These are phyloP conservation scores for Penicillium coprophilum DNA, from an alignment of 495 filamentous ascomycete genomes.

Conservation along the genomic window DNA sequence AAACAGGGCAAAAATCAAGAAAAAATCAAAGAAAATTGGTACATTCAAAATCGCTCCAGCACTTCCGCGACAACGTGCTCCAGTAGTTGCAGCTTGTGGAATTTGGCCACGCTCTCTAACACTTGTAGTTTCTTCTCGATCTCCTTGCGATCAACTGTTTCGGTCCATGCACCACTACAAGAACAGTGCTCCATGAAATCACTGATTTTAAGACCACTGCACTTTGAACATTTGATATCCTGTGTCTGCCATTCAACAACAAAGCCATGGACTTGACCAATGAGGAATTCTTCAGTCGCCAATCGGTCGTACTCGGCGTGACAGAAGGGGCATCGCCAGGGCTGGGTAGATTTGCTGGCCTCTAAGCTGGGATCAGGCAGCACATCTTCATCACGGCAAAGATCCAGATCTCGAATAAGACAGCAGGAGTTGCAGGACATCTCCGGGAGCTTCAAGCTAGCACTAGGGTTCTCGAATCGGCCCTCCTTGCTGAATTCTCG, in stretches of 20 bases:
- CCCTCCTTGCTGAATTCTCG: constrained; percentile 90
- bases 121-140: constrained; percentile 65
- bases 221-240: constrained; percentile 78
- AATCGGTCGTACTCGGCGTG: constrained; percentile 70
- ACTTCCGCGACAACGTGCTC: constrained; percentile 69
- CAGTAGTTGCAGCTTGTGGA: constrained; percentile 80
- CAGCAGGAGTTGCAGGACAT: constrained; percentile 86
- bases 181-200: constrained; percentile 97
- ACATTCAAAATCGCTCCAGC: constrained; percentile 21
- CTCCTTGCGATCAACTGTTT: constrained; percentile 68
- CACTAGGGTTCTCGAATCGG: constrained; percentile 81
- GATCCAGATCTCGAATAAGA: constrained; percentile 81
- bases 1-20: constrained; percentile 10
- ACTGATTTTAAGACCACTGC: constrained; percentile 61
- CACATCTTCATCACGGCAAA: constrained; percentile 89
- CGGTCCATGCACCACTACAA: constrained; percentile 81
- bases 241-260: constrained; percentile 82
- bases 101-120: constrained; percentile 68
- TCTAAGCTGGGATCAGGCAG: constrained; percentile 54
- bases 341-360: constrained; percentile 41
- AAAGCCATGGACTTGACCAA: constrained; percentile 71
- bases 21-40: not conserved
- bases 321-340: constrained; percentile 81
- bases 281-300: constrained; percentile 77
- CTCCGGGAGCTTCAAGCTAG: constrained; percentile 67